Percentiles rank a stretch among this genome's conserved stretches.
Conservation (phyloP, 2,329 filamentous ascomycete species). For the Beauveria caledonica region DNA sequence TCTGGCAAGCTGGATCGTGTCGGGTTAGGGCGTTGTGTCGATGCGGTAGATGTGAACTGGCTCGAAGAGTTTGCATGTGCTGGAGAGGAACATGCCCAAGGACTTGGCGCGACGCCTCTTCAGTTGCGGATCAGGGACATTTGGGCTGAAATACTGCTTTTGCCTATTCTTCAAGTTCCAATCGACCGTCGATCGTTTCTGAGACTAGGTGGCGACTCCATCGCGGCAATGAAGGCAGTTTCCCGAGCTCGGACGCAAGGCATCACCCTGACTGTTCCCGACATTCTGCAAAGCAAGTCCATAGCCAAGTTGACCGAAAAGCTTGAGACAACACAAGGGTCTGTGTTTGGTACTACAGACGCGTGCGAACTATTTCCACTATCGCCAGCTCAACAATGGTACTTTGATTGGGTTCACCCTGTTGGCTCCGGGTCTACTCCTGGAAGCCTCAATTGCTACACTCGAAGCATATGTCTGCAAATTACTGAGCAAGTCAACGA, state of each 20-base stretch:
- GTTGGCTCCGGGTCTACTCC: not conserved
- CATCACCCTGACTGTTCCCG: slow-evolving; percentile 10
- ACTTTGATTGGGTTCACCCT: not conserved
- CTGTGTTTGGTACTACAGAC: not conserved
- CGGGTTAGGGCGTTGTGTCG: not conserved
- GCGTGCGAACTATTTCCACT: not conserved
- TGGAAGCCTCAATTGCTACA: not conserved
- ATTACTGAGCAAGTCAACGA: not conserved
- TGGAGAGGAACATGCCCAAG: not conserved
- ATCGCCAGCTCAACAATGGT: not conserved
- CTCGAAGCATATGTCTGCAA: not conserved
- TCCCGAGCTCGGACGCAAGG: slow-evolving; percentile 9
- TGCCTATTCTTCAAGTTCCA: not conserved
- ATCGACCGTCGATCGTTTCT: slow-evolving; percentile 12
- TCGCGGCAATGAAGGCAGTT: slow-evolving; percentile 16
- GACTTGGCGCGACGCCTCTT: slow-evolving; percentile 10
- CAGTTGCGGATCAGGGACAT: slow-evolving; percentile 21
- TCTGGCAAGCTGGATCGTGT: slow-evolving; percentile 28
- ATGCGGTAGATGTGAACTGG: not conserved
- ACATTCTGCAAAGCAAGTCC: not conserved
- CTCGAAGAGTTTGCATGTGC: not conserved
- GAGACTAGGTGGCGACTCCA: slow-evolving; percentile 17
- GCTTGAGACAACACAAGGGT: not conserved
- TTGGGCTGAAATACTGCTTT: slow-evolving; percentile 12
- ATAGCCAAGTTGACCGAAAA: not conserved